Evolutionary conservation across 2,329 filamentous ascomycete genomes (phyloP).

Genomic region (Teratosphaeria pseudoeucalypti): DNA sequence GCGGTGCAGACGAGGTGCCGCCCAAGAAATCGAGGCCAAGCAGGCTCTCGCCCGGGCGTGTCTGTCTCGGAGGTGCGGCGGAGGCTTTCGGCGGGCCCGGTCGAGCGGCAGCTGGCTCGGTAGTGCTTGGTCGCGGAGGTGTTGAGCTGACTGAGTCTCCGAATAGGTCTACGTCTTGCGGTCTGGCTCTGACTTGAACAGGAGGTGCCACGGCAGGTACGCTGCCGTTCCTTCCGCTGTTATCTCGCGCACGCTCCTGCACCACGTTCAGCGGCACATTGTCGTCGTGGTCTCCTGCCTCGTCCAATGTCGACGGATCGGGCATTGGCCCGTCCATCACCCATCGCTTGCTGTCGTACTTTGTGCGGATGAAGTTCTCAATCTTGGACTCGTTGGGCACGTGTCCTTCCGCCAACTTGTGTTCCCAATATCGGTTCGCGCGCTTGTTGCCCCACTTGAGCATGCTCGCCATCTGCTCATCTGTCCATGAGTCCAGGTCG

Average conservation of each 20-base stretch:
- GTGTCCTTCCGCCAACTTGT: conserved; percentile 82
- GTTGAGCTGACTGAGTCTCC: conserved; percentile 54
- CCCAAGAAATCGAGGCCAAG: conserved; percentile 90
- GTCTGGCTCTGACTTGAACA: conserved; percentile 21
- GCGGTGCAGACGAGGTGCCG: conserved; percentile 56
- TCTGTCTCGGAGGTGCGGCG: conserved; percentile 39
- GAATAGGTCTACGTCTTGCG: conserved; percentile 61
- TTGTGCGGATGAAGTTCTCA: conserved; percentile 98
- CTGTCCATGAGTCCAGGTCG: conserved; percentile 95
- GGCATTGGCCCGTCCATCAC: conserved; percentile 96
- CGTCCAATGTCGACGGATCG: conserved; percentile 79
- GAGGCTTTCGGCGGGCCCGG: conserved; percentile 25
- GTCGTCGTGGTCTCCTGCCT: conserved; percentile 51
- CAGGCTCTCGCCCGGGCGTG: conserved; percentile 73
- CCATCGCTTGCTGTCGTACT: conserved; percentile 98
- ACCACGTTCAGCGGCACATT: conserved; percentile 62
- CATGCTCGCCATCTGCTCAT: conserved; percentile 91
- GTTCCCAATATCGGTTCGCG: conserved; percentile 98
- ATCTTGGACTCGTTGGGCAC: conserved; percentile 95
- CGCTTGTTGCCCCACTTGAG: conserved; percentile 91
- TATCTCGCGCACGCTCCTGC: conserved; percentile 58
- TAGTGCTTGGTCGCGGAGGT: conserved; percentile 56
- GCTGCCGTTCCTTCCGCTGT: conserved; percentile 31
- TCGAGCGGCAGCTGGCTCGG: conserved; percentile 61
- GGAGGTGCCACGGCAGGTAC: conserved; percentile 22